Base-by-base conservation (phyloP, 2,329 filamentous ascomycete species). In the Alternaria triticimaculans region DNA sequence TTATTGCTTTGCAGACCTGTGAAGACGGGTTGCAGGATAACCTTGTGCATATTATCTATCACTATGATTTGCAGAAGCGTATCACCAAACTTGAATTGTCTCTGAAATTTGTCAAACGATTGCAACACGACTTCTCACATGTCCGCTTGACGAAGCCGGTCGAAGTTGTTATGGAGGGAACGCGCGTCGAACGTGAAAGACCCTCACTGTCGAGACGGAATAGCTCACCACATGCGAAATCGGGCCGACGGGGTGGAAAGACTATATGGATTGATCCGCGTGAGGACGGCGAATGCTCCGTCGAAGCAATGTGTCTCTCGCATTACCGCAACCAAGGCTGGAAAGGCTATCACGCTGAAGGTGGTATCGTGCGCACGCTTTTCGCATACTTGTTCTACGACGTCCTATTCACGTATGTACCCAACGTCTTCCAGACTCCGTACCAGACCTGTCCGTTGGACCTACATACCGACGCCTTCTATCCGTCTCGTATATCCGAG, bases 361-460 rank as follows among this genome's bases (percentile, higher is more conserved):
- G 94, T 33, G 92, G 94, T 3, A 94, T 98, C 71, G 83, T 98
- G 7, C 89, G 94, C n/a, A 99, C 96, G 0, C 84, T 99, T 7
- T 86, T 86, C 71, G 84, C 79, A n/a, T 95, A 96, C 75, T 87
- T 99, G 18, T 97, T 98, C 83, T 96, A 90, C 83, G 95, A 99
- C 79, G 88, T 98, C 23, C 84, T 99, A 7, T 98, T 98, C 81
- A 85, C 93, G 25, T 97, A 97, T 79, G 88, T 98, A 6, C 95
- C 96, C 25, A 97, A 98, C 72, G 95, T 99, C 59, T 99, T 99
- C 80, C 95, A 98, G 78, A 99, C 96, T 6, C 88, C 91, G 1
- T 99, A 93, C 77, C 96, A 99, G 80, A 97, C 93, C 0, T 97
- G 93, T 74, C 96, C 96, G 1, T 83, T 99, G 4, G 96, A 99